phyloP scores from a whole-genome alignment of 1,284 basidiomycete species.

The Leccinum solheimii region DNA sequence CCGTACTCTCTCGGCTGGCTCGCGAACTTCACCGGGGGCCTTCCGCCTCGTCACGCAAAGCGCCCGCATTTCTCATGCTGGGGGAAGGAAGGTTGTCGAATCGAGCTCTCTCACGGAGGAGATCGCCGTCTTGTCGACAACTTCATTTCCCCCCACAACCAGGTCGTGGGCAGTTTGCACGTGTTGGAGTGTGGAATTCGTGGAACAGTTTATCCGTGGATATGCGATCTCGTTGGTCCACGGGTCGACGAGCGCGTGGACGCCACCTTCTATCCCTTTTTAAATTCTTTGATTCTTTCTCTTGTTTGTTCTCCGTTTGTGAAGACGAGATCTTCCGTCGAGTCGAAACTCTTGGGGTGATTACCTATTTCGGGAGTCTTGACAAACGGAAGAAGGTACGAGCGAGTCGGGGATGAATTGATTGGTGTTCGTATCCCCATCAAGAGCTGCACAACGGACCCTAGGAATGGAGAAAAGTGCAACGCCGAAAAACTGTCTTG shows the following conservation, averaged over 20 bases:
- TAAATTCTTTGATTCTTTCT: neutral
- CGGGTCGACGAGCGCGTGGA: neutral
- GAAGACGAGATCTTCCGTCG: constrained; percentile 1
- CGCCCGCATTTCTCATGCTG: constrained; percentile 2
- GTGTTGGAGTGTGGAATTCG: neutral
- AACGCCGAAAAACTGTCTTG: neutral
- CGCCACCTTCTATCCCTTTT: neutral
- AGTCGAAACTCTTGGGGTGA: neutral
- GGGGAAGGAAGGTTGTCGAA: neutral
- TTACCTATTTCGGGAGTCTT: neutral
- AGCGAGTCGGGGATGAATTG: neutral
- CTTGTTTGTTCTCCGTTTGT: neutral
- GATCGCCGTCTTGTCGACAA: neutral
- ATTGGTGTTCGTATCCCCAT: neutral
- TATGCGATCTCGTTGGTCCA: neutral
- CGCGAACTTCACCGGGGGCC: neutral
- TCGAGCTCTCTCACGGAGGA: neutral
- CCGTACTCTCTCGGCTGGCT: constrained; percentile 15
- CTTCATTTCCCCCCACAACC: neutral
- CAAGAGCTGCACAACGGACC: neutral
- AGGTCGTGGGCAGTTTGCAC: neutral
- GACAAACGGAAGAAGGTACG: neutral
- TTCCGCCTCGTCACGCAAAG: neutral
- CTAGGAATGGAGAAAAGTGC: neutral
- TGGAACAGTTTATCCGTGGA: constrained; percentile 5